Evolutionary conservation across 257 asterid genomes (phyloP).

Genomic region (Thymus quinquecostatus): DNA sequence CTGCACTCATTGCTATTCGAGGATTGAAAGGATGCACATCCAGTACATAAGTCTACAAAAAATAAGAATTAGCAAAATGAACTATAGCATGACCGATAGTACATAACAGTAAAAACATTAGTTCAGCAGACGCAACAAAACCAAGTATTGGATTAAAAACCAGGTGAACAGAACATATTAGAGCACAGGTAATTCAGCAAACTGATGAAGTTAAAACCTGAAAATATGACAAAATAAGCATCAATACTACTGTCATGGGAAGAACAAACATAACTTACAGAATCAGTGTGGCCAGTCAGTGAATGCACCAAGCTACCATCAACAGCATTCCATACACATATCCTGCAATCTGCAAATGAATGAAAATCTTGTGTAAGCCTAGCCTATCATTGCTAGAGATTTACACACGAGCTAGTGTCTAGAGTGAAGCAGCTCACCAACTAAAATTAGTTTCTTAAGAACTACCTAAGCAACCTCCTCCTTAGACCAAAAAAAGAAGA

Average conservation of each 20-base stretch:
- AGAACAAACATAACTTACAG: constrained; percentile 56
- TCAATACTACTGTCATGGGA: constrained; percentile 17
- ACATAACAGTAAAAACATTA: too few species aligned
- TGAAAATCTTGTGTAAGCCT: constrained; percentile 17
- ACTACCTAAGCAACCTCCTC: neutral
- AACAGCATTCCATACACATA: constrained; percentile 99
- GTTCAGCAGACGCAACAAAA: neutral
- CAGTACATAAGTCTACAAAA: constrained; percentile 81
- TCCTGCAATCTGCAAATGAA: constrained; percentile 84
- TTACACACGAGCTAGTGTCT: constrained; percentile 23
- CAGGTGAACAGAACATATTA: neutral
- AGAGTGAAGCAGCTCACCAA: constrained; percentile 24
- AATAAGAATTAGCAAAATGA: constrained; percentile 25
- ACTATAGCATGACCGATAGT: neutral
- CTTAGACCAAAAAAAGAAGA: neutral
- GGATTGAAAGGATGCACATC: constrained; percentile 99
- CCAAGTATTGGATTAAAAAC: neutral
- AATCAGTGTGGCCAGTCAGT: constrained; percentile 91
- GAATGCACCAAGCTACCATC: constrained; percentile 99
- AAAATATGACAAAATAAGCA: constrained; percentile 8
- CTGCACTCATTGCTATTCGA: constrained; percentile 99
- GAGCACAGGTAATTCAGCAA: constrained; percentile 5
- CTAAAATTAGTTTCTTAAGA: constrained; percentile 15
- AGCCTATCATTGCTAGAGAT: neutral
- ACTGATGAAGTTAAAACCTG: neutral